Conservation (phyloP, 1,284 basidiomycete genomes). For the Tylopilus sp. region DNA sequence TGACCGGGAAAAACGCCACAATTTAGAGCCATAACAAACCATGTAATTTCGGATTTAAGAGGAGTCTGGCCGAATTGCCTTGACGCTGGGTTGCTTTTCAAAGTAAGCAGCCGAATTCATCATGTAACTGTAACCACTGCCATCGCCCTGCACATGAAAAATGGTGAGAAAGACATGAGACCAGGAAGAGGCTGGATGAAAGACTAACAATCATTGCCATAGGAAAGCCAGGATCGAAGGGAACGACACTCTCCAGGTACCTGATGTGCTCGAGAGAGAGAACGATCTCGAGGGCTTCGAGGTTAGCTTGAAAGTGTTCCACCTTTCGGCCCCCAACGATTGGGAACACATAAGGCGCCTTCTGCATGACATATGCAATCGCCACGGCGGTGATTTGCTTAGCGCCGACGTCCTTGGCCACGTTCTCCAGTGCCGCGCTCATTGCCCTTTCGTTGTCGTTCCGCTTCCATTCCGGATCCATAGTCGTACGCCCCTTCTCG, state of each 20-base stretch:
- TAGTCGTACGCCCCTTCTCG: background rate
- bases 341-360: constrained; percentile 8
- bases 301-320: constrained; percentile 4
- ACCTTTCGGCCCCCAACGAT: constrained; percentile 12
- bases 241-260: constrained; percentile 2
- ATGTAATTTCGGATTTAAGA: constrained; percentile 10
- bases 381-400: constrained; percentile 1
- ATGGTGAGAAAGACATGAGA: background rate
- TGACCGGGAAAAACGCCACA: too few species aligned
- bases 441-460: background rate
- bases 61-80: constrained; percentile 6
- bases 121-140: background rate
- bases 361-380: constrained; percentile 15
- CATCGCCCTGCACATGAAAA: background rate
- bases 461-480: background rate
- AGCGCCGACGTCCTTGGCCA: constrained; percentile 1
- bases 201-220: background rate
- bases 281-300: constrained; percentile 4
- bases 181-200: background rate
- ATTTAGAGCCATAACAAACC: too few species aligned
- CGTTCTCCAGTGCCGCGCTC: background rate
- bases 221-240: constrained; percentile 3
- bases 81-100: background rate
- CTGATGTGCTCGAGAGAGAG: constrained; percentile 2
- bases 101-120: background rate